Base-by-base conservation (phyloP, 768 basidiomycete genomes). In the Gloeopeniophorella convolvens region DNA sequence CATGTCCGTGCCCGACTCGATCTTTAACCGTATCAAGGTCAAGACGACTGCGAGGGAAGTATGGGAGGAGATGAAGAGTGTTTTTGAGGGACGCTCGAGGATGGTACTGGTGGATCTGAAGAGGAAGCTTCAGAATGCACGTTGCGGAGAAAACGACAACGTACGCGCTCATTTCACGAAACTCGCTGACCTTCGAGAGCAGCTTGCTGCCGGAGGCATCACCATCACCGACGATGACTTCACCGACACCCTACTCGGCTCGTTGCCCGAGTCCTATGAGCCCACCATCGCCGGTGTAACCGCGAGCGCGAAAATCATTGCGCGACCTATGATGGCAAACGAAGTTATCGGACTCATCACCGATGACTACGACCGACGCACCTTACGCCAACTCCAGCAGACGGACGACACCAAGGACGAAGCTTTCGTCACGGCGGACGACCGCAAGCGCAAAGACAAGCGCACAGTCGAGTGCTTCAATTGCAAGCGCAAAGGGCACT, bases 381-480 rank as follows among this genome's bases (percentile, higher is more conserved):
- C 10, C 11, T 2, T 42, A 40, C 4, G 16, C 24, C 10, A 44
- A 44, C 21, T 41, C 36, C 11, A 47, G 46, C 20, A 34, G 42
- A 30, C 39, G 42, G 24, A 16, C 16, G 20, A 18, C 42, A 11
- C 44, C 43, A 5, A 27, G 26, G 26, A 32, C 5, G 33, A 27
- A 7, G 53, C 43, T 15, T 39, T n/a, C n/a, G n/a, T 55, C 20
- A 26, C 18, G 16, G 48, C 36, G 13, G 23, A 41, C 12, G 24
- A 40, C 26, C 11, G 36, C 24, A 32, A 33, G 16, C 23, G 13
- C 1, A 42, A n/a, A 20, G 27, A 20, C 2, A 24, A 39, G 50
- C 31, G n/a, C n/a, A n/a, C n/a, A n/a, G 21, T 54, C 4, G 39
- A 52, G 21, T 61, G 60, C 43, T 55, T 30, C 47, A 61, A 61